Conservation (phyloP, 2,329 filamentous ascomycete species). For the Thelonectria discophora region DNA sequence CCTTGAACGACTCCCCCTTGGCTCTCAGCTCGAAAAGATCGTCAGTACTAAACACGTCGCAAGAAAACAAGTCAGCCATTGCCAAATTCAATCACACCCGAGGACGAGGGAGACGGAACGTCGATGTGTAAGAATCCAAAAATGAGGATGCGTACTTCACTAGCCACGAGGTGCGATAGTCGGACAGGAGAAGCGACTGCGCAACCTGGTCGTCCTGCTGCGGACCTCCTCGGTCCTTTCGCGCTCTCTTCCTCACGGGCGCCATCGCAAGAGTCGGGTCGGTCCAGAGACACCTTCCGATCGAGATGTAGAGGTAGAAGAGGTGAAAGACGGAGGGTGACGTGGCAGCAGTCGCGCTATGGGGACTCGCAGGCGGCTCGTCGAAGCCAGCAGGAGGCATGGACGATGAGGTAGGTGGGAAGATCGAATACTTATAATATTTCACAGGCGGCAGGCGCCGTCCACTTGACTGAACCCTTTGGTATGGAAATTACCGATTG, state of each 20-base stretch:
- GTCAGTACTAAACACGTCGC: constrained; percentile 41
- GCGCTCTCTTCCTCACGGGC: constrained; percentile 39
- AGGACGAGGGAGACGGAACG: constrained; percentile 8
- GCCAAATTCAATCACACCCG: background rate
- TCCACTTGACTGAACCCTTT: no score
- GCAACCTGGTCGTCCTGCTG: constrained; percentile 31
- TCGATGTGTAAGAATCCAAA: constrained; percentile 9
- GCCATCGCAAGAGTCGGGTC: constrained; percentile 29
- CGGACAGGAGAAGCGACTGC: constrained; percentile 42
- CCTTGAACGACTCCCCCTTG: constrained; percentile 43
- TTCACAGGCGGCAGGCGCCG: no score
- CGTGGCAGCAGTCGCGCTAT: background rate
- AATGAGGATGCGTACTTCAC: constrained; percentile 42
- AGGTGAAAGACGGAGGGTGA: background rate
- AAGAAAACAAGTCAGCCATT: constrained; percentile 5
- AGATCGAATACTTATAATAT: no score
- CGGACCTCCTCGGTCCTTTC: constrained; percentile 19
- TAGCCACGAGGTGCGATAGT: constrained; percentile 48
- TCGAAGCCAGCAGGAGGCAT: background rate
- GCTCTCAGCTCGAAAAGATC: constrained; percentile 43
- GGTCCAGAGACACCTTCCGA: background rate
- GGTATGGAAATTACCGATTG: no score
- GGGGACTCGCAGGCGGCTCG: background rate
- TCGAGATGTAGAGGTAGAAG: background rate
- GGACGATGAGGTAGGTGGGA: no score